Percentiles rank a stretch among this genome's conserved stretches.
Conservation (phyloP, 352 stramenopile genomes). For the Globisporangium barbulae region DNA sequence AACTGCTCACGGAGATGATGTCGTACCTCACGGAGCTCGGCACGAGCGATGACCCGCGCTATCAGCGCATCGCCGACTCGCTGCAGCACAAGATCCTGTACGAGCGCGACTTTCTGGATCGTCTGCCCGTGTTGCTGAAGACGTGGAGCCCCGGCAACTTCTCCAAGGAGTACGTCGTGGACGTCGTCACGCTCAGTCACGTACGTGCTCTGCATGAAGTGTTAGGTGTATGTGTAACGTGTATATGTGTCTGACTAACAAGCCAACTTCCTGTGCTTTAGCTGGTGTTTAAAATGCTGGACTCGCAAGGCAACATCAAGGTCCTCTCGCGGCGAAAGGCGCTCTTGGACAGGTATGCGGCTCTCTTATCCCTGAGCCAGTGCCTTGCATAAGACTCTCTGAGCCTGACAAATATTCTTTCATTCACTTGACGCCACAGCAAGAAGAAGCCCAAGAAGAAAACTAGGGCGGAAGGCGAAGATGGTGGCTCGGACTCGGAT, state of each 20-base stretch:
- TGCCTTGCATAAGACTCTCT: background rate
- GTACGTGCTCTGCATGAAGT: slow-evolving; percentile 30
- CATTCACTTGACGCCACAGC: slow-evolving; percentile 13
- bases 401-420: background rate
- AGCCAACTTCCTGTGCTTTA: slow-evolving; percentile 20
- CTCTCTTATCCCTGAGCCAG: background rate
- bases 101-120: slow-evolving; percentile 84
- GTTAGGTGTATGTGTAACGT: background rate
- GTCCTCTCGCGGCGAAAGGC: slow-evolving; percentile 75
- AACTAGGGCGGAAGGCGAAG: slow-evolving; percentile 24
- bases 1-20: slow-evolving; percentile 84
- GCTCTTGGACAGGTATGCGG: slow-evolving; percentile 43
- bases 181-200: slow-evolving; percentile 86
- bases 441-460: slow-evolving; percentile 26
- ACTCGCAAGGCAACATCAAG: slow-evolving; percentile 82
- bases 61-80: slow-evolving; percentile 79
- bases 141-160: slow-evolving; percentile 72
- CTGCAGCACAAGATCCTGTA: slow-evolving; percentile 89
- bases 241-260: background rate
- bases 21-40: slow-evolving; percentile 74
- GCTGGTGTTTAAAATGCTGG: slow-evolving; percentile 86
- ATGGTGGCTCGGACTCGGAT: slow-evolving; percentile 39
- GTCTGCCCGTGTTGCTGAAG: slow-evolving; percentile 75
- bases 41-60: slow-evolving; percentile 67
- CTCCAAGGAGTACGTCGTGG: slow-evolving; percentile 56